Conservation (phyloP, 164 flowering plant genomes). For the Stephania cephalantha region DNA sequence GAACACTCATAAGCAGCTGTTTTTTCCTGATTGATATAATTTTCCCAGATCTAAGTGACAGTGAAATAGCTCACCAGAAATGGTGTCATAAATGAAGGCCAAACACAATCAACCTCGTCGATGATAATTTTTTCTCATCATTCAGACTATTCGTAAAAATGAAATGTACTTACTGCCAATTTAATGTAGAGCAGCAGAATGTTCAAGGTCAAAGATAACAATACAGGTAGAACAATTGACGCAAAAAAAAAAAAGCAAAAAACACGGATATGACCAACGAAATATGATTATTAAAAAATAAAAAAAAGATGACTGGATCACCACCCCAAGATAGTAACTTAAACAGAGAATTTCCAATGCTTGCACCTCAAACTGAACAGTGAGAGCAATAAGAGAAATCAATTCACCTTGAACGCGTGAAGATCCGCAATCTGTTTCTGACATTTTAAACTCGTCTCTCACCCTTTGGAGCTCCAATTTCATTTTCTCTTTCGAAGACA, state of each 20-base stretch:
- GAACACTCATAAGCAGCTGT: not conserved
- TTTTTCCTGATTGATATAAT: not conserved
- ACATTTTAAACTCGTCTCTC: constrained; percentile 85
- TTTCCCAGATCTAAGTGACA: not conserved
- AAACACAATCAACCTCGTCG: no score
- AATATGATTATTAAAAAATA: not conserved
- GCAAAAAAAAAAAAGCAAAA: not conserved
- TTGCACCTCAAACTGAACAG: not conserved
- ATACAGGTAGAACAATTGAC: not conserved
- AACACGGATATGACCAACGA: not conserved
- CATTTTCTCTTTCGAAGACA: constrained; percentile 83
- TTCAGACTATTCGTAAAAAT: not conserved
- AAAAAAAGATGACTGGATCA: not conserved
- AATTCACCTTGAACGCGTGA: constrained; percentile 81
- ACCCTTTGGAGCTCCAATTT: constrained; percentile 75
- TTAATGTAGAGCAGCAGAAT: not conserved
- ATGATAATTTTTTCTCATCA: not conserved
- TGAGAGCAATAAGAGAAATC: not conserved
- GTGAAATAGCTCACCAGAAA: no score
- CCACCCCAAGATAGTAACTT: not conserved
- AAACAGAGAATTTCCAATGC: not conserved
- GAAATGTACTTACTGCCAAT: not conserved
- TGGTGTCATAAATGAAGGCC: no score
- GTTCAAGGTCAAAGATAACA: not conserved
- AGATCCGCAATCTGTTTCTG: constrained; percentile 98